These are phyloP conservation scores for Gleditsia sinensis DNA, from an alignment of 306 rosid genomes.

Conservation along the genomic window DNA sequence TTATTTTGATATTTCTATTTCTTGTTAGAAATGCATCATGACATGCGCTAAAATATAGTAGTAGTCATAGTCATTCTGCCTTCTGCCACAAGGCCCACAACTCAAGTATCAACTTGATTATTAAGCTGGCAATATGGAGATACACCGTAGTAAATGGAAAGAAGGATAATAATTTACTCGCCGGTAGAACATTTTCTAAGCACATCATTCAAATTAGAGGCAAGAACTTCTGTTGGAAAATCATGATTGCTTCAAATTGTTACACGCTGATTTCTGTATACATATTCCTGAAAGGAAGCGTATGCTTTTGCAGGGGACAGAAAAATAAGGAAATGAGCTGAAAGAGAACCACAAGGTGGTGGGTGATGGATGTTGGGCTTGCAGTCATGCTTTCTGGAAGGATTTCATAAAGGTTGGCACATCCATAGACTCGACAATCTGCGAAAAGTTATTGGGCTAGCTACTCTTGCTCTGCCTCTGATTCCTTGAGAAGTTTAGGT, in stretches of 20 bases:
- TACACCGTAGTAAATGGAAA: not conserved
- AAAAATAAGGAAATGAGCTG: not conserved
- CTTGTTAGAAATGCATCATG: not conserved
- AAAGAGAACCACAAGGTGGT: not conserved
- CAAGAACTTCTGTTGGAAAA: not conserved
- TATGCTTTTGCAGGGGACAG: not conserved
- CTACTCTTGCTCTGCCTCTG: not conserved
- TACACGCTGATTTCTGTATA: not conserved
- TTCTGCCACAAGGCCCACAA: not conserved
- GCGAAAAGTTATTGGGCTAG: not conserved
- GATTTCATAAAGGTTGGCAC: not conserved
- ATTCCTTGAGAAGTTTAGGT: not conserved
- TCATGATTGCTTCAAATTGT: not conserved
- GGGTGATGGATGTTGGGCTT: not conserved
- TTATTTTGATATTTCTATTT: not conserved
- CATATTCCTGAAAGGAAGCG: not conserved
- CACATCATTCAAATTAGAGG: not conserved
- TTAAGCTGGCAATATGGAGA: not conserved
- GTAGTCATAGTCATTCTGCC: not conserved
- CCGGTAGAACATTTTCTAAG: not conserved
- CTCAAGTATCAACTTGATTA: not conserved
- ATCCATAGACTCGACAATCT: not conserved
- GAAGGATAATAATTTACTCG: not conserved
- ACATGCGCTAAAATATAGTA: not conserved
- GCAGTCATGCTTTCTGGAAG: not conserved